These are phyloP conservation scores for Anastatica hierochuntica DNA, from an alignment of 345 rosid species.

Conservation along the genomic window DNA sequence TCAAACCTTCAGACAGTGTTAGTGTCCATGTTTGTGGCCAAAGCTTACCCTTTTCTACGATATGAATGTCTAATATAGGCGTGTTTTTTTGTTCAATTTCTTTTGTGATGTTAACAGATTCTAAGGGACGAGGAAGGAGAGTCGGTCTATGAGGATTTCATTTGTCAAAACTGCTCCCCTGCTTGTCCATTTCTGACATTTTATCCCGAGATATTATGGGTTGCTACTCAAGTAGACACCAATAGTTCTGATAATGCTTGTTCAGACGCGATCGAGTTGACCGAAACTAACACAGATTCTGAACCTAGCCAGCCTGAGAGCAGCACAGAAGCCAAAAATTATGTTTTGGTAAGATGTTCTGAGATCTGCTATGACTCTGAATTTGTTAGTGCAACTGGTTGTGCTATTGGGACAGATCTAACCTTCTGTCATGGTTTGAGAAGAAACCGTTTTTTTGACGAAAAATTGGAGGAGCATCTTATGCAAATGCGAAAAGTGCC, in stretches of 20 bases:
- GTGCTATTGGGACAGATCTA: constrained; percentile 35
- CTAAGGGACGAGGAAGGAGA: constrained; percentile 87
- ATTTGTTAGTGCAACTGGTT: constrained; percentile 13
- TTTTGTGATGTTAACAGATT: constrained; percentile 37
- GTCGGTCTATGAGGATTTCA: constrained; percentile 79
- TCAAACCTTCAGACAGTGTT: constrained; percentile 53
- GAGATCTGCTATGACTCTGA: constrained; percentile 24
- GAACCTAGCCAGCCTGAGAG: constrained; percentile 37
- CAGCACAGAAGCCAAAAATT: constrained; percentile 16
- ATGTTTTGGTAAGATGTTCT: constrained; percentile 38
- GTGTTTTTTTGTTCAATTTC: not conserved
- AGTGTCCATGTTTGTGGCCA: constrained; percentile 33
- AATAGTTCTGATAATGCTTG: constrained; percentile 20
- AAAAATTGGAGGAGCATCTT: constrained; percentile 78
- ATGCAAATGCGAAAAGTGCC: constrained; percentile 70
- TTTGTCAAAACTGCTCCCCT: constrained; percentile 69
- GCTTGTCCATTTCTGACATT: constrained; percentile 53
- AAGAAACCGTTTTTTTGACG: constrained; percentile 63
- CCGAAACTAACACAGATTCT: not conserved
- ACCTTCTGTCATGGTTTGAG: constrained; percentile 22
- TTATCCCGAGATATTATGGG: constrained; percentile 59
- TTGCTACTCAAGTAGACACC: constrained; percentile 26
- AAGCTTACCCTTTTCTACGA: constrained; percentile 1
- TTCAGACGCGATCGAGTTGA: constrained; percentile 32
- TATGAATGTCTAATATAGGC: no score